Evolutionary conservation across 441 rosid genomes (phyloP).

Genomic region (Melastoma candidum): DNA sequence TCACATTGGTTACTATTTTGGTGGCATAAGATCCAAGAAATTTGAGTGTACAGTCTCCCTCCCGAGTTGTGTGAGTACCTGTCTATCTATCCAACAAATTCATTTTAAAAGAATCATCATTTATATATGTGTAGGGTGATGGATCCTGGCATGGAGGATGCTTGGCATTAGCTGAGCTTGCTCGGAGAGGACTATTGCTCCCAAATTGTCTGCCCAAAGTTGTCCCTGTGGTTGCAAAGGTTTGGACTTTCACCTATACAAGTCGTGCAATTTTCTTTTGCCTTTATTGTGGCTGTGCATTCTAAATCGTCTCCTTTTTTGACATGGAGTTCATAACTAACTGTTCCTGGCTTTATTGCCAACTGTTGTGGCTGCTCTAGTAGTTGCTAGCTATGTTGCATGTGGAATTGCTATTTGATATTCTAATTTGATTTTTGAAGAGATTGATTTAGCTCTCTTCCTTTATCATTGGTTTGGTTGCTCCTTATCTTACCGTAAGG

Average conservation of each 20-base stretch:
- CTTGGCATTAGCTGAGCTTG: constrained; percentile 90
- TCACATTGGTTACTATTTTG: constrained; percentile 5
- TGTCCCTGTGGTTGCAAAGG: constrained; percentile 84
- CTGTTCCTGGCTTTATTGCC: too few relatives aligned
- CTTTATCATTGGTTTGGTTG: too few relatives aligned
- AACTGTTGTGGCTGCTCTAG: too few relatives aligned
- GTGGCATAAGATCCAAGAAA: not conserved
- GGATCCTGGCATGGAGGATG: constrained; percentile 99
- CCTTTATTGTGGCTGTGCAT: constrained; percentile 5
- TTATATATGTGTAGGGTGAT: constrained; percentile 59
- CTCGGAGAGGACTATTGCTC: constrained; percentile 87
- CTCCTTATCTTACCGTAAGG: too few relatives aligned
- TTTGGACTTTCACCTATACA: constrained; percentile 7
- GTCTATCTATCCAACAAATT: too few relatives aligned
- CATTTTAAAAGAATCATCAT: not conserved
- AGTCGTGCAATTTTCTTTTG: constrained; percentile 4
- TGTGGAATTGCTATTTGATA: too few relatives aligned
- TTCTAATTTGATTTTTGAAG: too few relatives aligned
- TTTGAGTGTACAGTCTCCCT: too few relatives aligned
- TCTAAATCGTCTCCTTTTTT: not conserved
- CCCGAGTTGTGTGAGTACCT: too few relatives aligned
- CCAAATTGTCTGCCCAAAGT: constrained; percentile 84
- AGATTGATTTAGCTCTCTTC: too few relatives aligned
- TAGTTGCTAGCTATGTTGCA: too few relatives aligned
- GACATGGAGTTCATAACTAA: not conserved